phyloP scores from a whole-genome alignment of 345 rosid genomes.

The Cardamine resedifolia region DNA sequence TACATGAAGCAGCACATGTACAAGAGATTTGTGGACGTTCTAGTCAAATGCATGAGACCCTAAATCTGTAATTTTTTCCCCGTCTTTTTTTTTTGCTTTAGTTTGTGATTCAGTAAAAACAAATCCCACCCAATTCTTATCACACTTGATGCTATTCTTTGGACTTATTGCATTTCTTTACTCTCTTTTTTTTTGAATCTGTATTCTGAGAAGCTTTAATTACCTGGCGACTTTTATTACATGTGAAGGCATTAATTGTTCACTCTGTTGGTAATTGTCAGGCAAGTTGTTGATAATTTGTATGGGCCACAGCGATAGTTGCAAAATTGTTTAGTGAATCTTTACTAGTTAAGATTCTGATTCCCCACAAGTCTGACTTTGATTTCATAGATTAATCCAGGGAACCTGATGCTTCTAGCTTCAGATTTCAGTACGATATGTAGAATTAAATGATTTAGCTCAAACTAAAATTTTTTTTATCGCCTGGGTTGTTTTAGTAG shows the following conservation, averaged over 20 bases:
- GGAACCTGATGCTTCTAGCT: conserved; percentile 8
- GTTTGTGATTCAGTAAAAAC: conserved; percentile 3
- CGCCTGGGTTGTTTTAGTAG: not conserved
- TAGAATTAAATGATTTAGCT: not conserved
- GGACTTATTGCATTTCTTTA: not conserved
- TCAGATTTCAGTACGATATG: not conserved
- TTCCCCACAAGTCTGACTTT: not conserved
- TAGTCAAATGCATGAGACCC: conserved; percentile 78
- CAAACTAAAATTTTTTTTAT: not conserved
- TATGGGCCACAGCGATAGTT: conserved; percentile 26
- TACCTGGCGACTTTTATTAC: not conserved
- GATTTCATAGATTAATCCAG: not conserved
- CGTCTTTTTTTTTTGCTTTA: not conserved
- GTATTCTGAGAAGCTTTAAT: not conserved
- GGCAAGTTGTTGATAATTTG: not conserved
- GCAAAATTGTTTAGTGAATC: conserved; percentile 9
- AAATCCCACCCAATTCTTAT: conserved; percentile 13
- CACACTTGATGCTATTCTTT: conserved; percentile 17
- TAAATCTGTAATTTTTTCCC: conserved; percentile 16
- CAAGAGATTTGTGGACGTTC: conserved; percentile 76
- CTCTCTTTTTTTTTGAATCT: not conserved
- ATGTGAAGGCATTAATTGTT: conserved; percentile 18
- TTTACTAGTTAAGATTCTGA: conserved; percentile 4
- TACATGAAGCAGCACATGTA: conserved; percentile 90
- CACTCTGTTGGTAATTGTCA: not conserved